Conservation (phyloP, 2,329 filamentous ascomycete genomes). For the Gremmenia infestans region DNA sequence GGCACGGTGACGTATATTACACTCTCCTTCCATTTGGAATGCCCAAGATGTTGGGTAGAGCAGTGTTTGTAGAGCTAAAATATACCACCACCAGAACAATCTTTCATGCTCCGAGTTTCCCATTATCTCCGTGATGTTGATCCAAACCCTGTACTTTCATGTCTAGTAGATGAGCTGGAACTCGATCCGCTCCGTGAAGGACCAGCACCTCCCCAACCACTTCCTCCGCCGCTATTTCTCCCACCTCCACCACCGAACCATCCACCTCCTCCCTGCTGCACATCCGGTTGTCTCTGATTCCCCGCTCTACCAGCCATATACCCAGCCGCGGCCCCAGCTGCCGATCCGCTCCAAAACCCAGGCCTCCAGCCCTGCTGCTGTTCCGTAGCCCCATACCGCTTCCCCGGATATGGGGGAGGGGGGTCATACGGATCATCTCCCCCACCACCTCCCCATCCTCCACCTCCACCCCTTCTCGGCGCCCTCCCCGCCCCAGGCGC, state of each 20-base stretch:
- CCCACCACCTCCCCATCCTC: conserved; percentile 38
- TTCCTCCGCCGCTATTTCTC: conserved; percentile 12
- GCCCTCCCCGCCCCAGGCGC: not conserved
- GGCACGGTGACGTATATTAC: not conserved
- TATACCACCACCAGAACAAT: not conserved
- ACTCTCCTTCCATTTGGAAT: conserved; percentile 6
- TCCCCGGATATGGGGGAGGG: conserved; percentile 31
- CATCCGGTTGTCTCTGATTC: conserved; percentile 33
- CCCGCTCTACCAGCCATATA: conserved; percentile 54
- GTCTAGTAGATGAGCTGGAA: conserved; percentile 41
- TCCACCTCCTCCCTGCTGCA: conserved; percentile 11
- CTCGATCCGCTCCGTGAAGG: conserved; percentile 30
- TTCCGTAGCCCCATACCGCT: conserved; percentile 13
- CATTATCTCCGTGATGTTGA: conserved; percentile 56
- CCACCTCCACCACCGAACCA: conserved; percentile 18
- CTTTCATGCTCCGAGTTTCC: conserved; percentile 1
- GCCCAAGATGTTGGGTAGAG: conserved; percentile 11
- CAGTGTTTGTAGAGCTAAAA: conserved; percentile 18
- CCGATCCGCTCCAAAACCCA: conserved; percentile 64
- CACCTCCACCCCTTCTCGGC: conserved; percentile 31
- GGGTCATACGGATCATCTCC: conserved; percentile 31
- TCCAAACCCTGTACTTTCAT: conserved; percentile 69
- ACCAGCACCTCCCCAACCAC: conserved; percentile 24
- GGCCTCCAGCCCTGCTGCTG: conserved; percentile 55
- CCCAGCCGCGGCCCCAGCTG: conserved; percentile 62